Evolutionary conservation across 2,329 filamentous ascomycete species (phyloP), one percentile per base, ranked within the genome.

Genomic region (Cephalotrichum gorgonifer): DNA sequence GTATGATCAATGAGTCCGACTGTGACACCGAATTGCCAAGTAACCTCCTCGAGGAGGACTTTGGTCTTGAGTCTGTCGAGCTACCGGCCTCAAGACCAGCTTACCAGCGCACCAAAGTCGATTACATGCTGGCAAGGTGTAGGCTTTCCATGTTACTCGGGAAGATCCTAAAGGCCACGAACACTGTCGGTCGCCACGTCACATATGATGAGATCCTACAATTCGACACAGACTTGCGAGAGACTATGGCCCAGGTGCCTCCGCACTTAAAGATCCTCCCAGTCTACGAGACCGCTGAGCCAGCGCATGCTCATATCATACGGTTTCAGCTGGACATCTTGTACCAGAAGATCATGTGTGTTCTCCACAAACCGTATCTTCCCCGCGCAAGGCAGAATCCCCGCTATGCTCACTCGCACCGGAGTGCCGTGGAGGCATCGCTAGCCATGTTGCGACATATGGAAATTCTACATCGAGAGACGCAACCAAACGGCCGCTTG

Each of bases 331-430:
- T 96, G 28, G 87, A 93, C 53, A 83, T 93, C 45, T 69, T 96
- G 5, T 95, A 89, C 60, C 82, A 94, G 54, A 95, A 95, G 67
- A 86, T 89, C 17, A 76, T 95, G 57, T 94, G 88, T 58, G 78
- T 95, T 22, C 76, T 98, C 35, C 93, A 98, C 64, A 79, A 89
- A 46, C 89, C 89, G 54, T 96, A 93, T 62, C 76, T 95, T 51
- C 73, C 79, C n/a, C 79, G 83, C 51, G 86, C 89, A 5, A 75
- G 86, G 44, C 79, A 86, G 51, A 93, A 91, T 57, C 73, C 85
- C 9, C 78, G 89, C 8, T 97, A 95, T 59, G 79, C 82, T 8
- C 88, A 93, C 60, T 95, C 89, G 3, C 79, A 91, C 27, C 81
- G 83, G 38, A 85, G 83, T 22, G 93, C 88, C 54, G 84, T 97